Evolutionary conservation across 176 grass and related monocot genomes (phyloP), one percentile per base, ranked within the genome.

Genomic region (Lolium rigidum): DNA sequence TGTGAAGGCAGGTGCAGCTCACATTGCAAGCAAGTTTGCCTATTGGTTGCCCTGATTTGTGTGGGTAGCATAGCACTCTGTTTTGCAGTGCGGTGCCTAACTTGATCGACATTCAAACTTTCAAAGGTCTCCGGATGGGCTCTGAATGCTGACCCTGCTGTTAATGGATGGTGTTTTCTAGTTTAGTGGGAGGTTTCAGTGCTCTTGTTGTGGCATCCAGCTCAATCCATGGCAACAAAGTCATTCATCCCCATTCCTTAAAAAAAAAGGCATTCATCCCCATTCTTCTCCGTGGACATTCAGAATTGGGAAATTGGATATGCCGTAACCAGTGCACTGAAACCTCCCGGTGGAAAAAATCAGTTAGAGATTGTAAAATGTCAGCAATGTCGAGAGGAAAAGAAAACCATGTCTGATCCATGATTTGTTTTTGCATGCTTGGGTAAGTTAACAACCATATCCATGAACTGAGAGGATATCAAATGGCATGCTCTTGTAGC

Each of bases 171-270:
- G 0, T 15, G 46, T 75, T 75, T 75, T 50, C 70, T 49, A 9
- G 46, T 16, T 26, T 26, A 22, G n/a, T 73, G 20, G 49, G 49
- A 78, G 7, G 62, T 60, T 66, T 21, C 67, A 48, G 80, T 75
- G 80, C 59, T 61, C 25, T 58, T 16, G 64, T 43, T 66, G 89
- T 77, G 81, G 28, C 81, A 77, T 81, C 89, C 85, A 84, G 89
- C 87, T 84, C 75, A 80, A 26, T 49, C 5, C 14, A 24, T 51
- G 10, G 6, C 75, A 10, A 54, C 5, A 1, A 60, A 74, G 76
- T 75, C 76, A 57, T 35, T 35, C 31, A 35, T 35, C 31, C 31
- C 31, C 31, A 35, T 35, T 35, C 31, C 31, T 35, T 35, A 2
- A 3, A 35, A 35, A 35, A 35, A 35, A 35, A 35, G 31, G 31